Percentiles rank a stretch among this genome's conserved stretches.
phyloP scores from a whole-genome alignment of 495 filamentous ascomycete species.

The Penicillium crystallinum region DNA sequence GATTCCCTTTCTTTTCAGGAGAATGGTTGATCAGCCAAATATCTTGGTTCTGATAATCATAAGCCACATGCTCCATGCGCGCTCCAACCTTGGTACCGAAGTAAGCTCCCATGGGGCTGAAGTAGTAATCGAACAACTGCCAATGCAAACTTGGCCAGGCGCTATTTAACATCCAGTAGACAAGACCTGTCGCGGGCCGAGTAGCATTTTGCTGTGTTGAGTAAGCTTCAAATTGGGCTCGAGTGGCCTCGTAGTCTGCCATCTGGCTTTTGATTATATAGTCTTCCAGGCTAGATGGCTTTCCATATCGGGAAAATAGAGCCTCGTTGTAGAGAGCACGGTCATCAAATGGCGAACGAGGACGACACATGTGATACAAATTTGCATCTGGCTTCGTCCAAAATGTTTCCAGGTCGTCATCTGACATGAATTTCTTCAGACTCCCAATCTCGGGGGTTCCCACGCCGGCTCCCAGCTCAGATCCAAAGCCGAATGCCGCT shows the following conservation, averaged over 20 bases:
- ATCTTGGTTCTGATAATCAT: conserved; percentile 41
- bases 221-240: conserved; percentile 56
- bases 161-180: conserved; percentile 68
- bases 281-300: conserved; percentile 47
- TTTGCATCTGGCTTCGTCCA: conserved; percentile 51
- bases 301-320: conserved; percentile 49
- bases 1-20: conserved; percentile 32
- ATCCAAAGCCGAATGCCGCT: conserved; percentile 58
- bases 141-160: conserved; percentile 64
- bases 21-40: conserved; percentile 56
- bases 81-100: conserved; percentile 54
- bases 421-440: conserved; percentile 49
- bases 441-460: conserved; percentile 55
- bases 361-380: conserved; percentile 56
- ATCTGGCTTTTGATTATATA: conserved; percentile 53
- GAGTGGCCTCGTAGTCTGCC: conserved; percentile 59
- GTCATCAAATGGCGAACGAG: conserved; percentile 47
- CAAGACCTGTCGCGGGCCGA: conserved; percentile 52
- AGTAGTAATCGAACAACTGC: conserved; percentile 62
- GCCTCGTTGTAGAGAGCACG: conserved; percentile 53
- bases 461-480: conserved; percentile 56
- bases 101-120: conserved; percentile 52
- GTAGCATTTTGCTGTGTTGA: conserved; percentile 45
- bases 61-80: conserved; percentile 53
- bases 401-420: conserved; percentile 45